Percentiles rank a stretch among this genome's conserved stretches.
Conservation (phyloP, 2,329 filamentous ascomycete species). For the Stylonectria norvegica region DNA sequence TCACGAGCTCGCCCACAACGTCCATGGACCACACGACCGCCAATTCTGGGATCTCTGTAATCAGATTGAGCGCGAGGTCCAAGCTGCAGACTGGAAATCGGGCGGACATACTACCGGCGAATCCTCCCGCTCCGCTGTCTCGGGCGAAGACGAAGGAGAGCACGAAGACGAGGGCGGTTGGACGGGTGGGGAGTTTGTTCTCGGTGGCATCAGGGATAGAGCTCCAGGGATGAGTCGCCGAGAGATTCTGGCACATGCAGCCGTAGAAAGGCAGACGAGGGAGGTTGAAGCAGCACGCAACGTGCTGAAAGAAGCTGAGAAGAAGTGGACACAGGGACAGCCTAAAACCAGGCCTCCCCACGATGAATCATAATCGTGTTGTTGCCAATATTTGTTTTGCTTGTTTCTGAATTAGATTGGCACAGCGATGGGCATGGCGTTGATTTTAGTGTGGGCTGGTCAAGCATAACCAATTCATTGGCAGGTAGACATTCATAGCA, state of each 20-base stretch:
- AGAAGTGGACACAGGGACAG: conserved; percentile 26
- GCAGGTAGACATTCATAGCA: too few relatives aligned
- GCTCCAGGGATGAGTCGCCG: conserved; percentile 58
- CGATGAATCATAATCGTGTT: too few relatives aligned
- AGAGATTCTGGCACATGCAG: conserved; percentile 64
- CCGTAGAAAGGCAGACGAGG: conserved; percentile 34
- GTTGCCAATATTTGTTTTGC: too few relatives aligned
- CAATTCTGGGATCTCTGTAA: conserved; percentile 88
- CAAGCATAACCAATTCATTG: too few relatives aligned
- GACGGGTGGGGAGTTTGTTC: conserved; percentile 74
- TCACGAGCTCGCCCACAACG: conserved; percentile 93
- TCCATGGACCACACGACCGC: conserved; percentile 77
- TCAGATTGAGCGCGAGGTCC: conserved; percentile 84
- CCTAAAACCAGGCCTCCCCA: too few relatives aligned
- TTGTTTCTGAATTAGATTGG: too few relatives aligned
- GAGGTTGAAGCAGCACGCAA: conserved; percentile 33
- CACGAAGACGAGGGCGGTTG: conserved; percentile 70
- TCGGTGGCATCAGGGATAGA: conserved; percentile 53
- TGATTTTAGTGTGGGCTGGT: too few relatives aligned
- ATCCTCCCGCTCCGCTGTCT: conserved; percentile 57
- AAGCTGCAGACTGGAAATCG: conserved; percentile 71
- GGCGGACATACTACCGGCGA: conserved; percentile 66
- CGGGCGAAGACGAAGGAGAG: conserved; percentile 47
- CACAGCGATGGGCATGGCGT: too few relatives aligned
- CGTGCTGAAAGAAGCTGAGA: conserved; percentile 27